These are phyloP conservation scores for Venustampulla echinocandica DNA, from an alignment of 495 filamentous ascomycete genomes.

Conservation along the genomic window DNA sequence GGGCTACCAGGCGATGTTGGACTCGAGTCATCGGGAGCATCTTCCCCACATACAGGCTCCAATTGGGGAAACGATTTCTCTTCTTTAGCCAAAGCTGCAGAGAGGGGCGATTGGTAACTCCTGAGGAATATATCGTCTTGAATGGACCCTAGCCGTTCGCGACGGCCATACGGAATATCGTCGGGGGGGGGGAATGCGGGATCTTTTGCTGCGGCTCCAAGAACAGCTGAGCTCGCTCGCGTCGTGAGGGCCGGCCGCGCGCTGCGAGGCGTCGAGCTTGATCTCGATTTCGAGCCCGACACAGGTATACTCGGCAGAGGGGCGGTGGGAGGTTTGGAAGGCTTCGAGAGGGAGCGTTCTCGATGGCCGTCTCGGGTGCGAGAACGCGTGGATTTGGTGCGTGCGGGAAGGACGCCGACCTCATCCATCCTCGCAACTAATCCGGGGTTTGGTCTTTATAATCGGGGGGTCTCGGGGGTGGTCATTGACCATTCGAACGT, in stretches of 20 bases:
- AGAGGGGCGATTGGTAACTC: conserved; percentile 27
- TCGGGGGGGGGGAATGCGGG: neutral
- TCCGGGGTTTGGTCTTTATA: no score
- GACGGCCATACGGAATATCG: conserved; percentile 19
- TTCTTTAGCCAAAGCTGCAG: conserved; percentile 20
- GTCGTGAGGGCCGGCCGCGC: conserved; percentile 9
- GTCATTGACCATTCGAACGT: no score
- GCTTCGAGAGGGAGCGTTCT: neutral
- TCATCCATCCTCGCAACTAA: conserved; percentile 2
- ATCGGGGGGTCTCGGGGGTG: no score
- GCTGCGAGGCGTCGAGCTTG: conserved; percentile 11
- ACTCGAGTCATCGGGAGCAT: neutral
- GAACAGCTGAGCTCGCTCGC: conserved; percentile 11
- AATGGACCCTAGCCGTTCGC: conserved; percentile 36
- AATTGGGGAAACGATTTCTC: conserved; percentile 16
- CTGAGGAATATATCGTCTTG: conserved; percentile 40
- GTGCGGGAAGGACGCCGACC: conserved; percentile 2
- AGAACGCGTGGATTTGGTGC: conserved; percentile 10
- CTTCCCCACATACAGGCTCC: conserved; percentile 7
- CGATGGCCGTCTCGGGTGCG: conserved; percentile 7
- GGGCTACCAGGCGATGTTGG: conserved; percentile 6
- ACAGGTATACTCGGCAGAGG: no score
- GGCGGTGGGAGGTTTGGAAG: neutral
- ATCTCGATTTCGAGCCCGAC: neutral
- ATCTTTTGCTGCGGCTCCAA: conserved; percentile 7